phyloP scores from a whole-genome alignment of 2,329 filamentous ascomycete species.

The Rhinocladiella similis region DNA sequence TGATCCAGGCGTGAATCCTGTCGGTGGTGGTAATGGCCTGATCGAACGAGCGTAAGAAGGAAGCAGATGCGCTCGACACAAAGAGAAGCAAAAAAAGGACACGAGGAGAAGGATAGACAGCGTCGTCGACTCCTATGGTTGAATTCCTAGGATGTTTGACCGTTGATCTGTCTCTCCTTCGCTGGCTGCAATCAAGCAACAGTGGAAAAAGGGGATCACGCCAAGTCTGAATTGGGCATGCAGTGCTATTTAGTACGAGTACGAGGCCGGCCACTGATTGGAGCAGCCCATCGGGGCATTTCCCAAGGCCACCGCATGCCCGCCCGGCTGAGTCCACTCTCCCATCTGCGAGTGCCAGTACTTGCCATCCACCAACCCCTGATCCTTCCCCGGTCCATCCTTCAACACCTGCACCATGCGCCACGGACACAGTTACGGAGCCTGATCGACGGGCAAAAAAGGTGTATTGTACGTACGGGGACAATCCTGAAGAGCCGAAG shows the following conservation, averaged over 20 bases:
- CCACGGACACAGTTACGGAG: too few species aligned
- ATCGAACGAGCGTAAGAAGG: conserved; percentile 22
- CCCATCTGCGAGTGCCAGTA: background rate
- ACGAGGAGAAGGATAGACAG: conserved; percentile 11
- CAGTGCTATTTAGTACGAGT: background rate
- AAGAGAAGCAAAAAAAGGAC: conserved; percentile 14
- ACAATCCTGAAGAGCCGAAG: background rate
- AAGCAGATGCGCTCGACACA: conserved; percentile 17
- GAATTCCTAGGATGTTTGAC: background rate
- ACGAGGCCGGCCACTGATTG: too few species aligned
- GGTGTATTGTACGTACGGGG: background rate
- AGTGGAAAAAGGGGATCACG: conserved; percentile 21
- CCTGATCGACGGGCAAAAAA: conserved; percentile 5
- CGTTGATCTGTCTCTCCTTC: background rate
- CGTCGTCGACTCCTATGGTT: background rate
- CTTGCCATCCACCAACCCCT: conserved; percentile 4
- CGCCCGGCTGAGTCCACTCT: background rate
- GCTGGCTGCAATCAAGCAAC: background rate
- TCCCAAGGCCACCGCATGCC: background rate
- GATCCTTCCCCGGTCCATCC: conserved; percentile 13
- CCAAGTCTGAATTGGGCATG: conserved; percentile 11
- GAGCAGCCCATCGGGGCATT: conserved; percentile 14
- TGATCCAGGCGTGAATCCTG: background rate
- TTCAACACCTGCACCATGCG: too few species aligned
- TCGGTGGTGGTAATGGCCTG: conserved; percentile 1